Conservation (phyloP, 1,284 basidiomycete species). For the Coniophora puteana region DNA sequence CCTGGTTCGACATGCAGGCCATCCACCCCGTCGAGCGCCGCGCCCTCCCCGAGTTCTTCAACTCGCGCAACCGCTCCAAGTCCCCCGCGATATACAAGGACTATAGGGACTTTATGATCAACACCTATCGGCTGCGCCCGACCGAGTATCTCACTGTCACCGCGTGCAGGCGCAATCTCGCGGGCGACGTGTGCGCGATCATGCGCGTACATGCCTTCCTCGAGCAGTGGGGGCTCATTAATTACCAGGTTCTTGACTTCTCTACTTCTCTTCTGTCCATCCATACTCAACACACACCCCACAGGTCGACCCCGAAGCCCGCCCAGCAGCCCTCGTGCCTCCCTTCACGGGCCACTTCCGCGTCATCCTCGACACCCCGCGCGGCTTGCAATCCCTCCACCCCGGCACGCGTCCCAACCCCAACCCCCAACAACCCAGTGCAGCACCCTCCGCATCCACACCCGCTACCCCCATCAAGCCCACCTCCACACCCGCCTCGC, state of each 20-base stretch:
- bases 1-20: conserved; percentile 96
- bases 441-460: conserved; percentile 31
- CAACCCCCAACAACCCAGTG: conserved; percentile 9
- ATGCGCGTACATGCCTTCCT: conserved; percentile 99
- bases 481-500: conserved; percentile 59
- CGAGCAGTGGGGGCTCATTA: conserved; percentile 98
- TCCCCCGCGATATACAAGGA: conserved; percentile 98
- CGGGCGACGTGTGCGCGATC: conserved; percentile 97
- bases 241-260: conserved; percentile 78
- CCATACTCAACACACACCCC: conserved; percentile 5
- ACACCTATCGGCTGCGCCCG: conserved; percentile 94
- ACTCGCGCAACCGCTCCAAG: conserved; percentile 91
- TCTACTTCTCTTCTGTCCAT: conserved; percentile 16
- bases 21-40: conserved; percentile 92
- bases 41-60: conserved; percentile 98
- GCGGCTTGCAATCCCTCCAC: conserved; percentile 93
- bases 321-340: conserved; percentile 91
- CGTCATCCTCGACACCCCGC: conserved; percentile 94
- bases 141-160: conserved; percentile 98
- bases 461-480: conserved; percentile 60
- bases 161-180: conserved; percentile 92
- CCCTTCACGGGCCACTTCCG: conserved; percentile 99
- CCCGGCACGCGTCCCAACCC: conserved; percentile 75
- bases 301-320: conserved; percentile 95
- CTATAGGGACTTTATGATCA: conserved; percentile 99